Base-by-base conservation (phyloP, 257 asterid species). In the Scutellaria baicalensis region DNA sequence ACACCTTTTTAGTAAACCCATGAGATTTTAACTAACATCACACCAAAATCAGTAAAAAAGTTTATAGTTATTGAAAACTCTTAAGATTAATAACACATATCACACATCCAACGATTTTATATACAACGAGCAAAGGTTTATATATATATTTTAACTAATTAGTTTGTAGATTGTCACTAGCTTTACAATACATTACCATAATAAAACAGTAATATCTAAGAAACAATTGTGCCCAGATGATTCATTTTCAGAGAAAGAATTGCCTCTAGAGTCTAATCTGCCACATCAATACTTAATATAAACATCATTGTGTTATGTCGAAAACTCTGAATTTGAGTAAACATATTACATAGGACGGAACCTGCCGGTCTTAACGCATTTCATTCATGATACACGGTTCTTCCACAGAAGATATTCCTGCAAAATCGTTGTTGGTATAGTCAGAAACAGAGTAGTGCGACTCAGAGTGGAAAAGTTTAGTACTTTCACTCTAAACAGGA, bases 351-450 rank as follows among this genome's bases (percentile, higher is more conserved):
- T 5, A 18, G 33, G 17, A 42, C 6, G 8, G 68, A 61, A 43
- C 18, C 5, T 38, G 50, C 17, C 16, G 12, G 18, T 17, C 44
- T 16, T 1, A 1, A 20, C 6, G 64, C 36, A 1, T 17, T 59
- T 89, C 88, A 84, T 60, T 89, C 87, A 39, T 49, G 73, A 59
- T 79, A 49, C 39, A 73, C 70, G 3, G 81, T 84, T 73, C 90
- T 84, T 61, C 96, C 89, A 13, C 94, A 89, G 78, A 84, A 83
- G 47, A 82, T 70, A 77, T 78, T 84, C 79, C 94, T 87, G 87
- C 87, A 83, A 49, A n/a, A 5, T 16, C 1, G 9, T 13, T 16
- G 20, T 49, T 49, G 6, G 18, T 13, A 12, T 0, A 42, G 47
- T 42, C 47, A 42, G 47, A 8, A 42, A 42, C 13, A 42, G 2